These are phyloP conservation scores for Trichoderma polysporum DNA, from an alignment of 2,329 filamentous ascomycete species.

Conservation along the genomic window DNA sequence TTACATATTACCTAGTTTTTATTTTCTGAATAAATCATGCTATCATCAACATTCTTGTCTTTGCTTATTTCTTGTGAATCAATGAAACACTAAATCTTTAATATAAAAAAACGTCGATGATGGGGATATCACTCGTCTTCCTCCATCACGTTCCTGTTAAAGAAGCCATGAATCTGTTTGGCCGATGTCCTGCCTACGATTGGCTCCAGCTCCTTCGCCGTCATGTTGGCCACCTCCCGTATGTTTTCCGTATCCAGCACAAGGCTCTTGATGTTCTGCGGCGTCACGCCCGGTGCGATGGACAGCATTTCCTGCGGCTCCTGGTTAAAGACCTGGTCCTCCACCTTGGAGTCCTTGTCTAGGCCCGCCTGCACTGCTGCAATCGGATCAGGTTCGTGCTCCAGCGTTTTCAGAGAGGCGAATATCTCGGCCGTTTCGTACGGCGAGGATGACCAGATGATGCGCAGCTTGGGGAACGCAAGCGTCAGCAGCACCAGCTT, in stretches of 20 bases:
- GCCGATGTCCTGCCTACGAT: slow-evolving; percentile 77
- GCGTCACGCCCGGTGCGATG: slow-evolving; percentile 78
- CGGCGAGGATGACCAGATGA: slow-evolving; percentile 91
- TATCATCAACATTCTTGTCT: background rate
- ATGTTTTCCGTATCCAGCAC: slow-evolving; percentile 74
- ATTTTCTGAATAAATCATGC: background rate
- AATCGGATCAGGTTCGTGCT: slow-evolving; percentile 86
- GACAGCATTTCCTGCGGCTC: slow-evolving; percentile 89
- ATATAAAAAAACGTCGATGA: background rate
- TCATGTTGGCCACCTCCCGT: slow-evolving; percentile 81
- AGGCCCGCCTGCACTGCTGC: slow-evolving; percentile 82
- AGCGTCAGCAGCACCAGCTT: slow-evolving; percentile 91
- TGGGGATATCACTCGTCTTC: slow-evolving; percentile 36
- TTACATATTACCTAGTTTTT: background rate
- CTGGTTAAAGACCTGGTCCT: slow-evolving; percentile 74
- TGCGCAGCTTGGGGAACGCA: slow-evolving; percentile 82
- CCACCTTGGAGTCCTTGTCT: slow-evolving; percentile 52
- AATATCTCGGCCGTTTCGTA: slow-evolving; percentile 99
- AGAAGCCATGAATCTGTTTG: slow-evolving; percentile 76
- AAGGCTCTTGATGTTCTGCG: slow-evolving; percentile 72
- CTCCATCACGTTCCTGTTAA: slow-evolving; percentile 64
- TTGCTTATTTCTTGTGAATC: background rate
- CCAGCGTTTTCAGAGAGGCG: slow-evolving; percentile 84
- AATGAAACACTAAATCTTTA: background rate
- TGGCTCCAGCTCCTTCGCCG: slow-evolving; percentile 66